These are phyloP conservation scores for Yamadazyma takamatsuzukensis DNA, from an alignment of 805 yeast species.

Conservation along the genomic window DNA sequence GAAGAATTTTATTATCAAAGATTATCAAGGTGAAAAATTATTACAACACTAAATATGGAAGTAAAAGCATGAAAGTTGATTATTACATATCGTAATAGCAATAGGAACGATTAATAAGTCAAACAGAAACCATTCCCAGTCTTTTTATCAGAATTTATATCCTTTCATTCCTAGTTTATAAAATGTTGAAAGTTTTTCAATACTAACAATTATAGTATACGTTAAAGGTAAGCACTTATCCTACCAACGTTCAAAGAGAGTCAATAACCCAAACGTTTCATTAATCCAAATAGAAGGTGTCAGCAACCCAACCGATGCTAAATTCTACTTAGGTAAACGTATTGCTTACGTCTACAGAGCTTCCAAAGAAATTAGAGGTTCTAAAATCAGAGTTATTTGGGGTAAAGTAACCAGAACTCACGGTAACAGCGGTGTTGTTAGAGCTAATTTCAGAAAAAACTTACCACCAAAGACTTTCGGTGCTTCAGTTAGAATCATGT, in stretches of 20 bases:
- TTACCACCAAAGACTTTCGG: constrained; percentile 99
- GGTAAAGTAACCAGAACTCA: constrained; percentile 98
- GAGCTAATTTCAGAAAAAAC: constrained; percentile 99
- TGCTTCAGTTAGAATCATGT: constrained; percentile 99
- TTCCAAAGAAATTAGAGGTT: constrained; percentile 95
- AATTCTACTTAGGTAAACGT: constrained; percentile 99
- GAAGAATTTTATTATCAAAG: not conserved
- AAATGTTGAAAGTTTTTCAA: not conserved
- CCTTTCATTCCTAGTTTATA: too few relatives aligned
- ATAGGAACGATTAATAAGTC: too few relatives aligned
- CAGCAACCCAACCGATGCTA: constrained; percentile 84
- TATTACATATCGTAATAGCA: too few relatives aligned
- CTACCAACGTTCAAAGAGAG: constrained; percentile 99
- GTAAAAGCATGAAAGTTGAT: too few relatives aligned
- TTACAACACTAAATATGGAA: not conserved
- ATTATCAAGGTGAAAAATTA: not conserved
- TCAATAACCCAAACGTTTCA: constrained; percentile 97
- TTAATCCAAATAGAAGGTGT: constrained; percentile 98
- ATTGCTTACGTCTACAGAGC: constrained; percentile 99
- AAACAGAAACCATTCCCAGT: constrained; percentile 1
- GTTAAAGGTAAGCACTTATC: constrained; percentile 99
- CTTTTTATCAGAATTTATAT: not conserved
- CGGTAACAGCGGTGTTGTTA: constrained; percentile 97
- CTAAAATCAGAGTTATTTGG: constrained; percentile 99
- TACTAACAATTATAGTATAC: constrained; percentile 70